Evolutionary conservation across 441 rosid species (phyloP).

Genomic region (Eutrema salsugineum): DNA sequence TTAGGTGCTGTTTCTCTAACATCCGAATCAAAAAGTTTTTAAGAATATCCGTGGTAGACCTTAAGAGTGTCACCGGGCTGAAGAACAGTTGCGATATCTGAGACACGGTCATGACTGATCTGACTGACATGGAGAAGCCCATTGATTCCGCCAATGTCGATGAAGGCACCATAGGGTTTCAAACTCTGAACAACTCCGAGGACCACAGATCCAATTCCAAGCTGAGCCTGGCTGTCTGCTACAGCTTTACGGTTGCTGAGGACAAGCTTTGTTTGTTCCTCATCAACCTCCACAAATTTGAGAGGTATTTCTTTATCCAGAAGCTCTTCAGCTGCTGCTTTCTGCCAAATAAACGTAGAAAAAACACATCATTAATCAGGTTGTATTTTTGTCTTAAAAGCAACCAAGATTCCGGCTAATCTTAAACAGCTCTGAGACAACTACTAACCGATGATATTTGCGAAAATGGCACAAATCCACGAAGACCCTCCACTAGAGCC

Average conservation of each 20-base stretch:
- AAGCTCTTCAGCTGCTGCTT: constrained; percentile 84
- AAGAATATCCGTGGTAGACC: constrained; percentile 35
- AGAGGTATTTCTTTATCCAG: constrained; percentile 74
- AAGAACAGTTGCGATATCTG: constrained; percentile 92
- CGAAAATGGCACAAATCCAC: constrained; percentile 95
- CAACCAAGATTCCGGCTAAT: neutral
- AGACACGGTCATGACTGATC: constrained; percentile 93
- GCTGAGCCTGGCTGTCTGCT: constrained; percentile 96
- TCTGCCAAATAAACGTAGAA: constrained; percentile 37
- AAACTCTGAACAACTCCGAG: constrained; percentile 90
- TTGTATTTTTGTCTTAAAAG: constrained; percentile 1
- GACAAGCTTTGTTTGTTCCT: constrained; percentile 88
- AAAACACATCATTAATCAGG: neutral
- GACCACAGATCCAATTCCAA: constrained; percentile 95
- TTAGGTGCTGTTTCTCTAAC: neutral
- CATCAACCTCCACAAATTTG: constrained; percentile 95
- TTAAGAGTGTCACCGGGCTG: constrained; percentile 97
- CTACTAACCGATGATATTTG: constrained; percentile 81
- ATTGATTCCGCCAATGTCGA: constrained; percentile 94
- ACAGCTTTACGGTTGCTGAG: constrained; percentile 98
- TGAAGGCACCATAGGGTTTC: constrained; percentile 97
- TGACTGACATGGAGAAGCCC: constrained; percentile 98
- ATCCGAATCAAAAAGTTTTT: neutral
- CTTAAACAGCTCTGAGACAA: constrained; percentile 18
- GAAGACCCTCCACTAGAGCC: constrained; percentile 76